phyloP scores from a whole-genome alignment of 208 protist genomes.

The Lotmaria passim region DNA sequence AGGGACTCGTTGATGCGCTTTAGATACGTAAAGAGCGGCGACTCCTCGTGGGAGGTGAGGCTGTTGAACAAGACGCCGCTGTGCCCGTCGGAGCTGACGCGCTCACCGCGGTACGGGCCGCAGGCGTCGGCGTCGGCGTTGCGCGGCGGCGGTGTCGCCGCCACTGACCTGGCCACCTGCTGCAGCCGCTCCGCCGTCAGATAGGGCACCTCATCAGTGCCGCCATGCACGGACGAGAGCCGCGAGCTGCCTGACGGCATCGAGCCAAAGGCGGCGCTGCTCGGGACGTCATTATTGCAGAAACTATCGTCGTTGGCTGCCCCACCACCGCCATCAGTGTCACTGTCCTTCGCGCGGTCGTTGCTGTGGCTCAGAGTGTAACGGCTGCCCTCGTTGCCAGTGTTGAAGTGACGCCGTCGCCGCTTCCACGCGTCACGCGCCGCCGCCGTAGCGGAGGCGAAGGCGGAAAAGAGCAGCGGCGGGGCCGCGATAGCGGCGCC shows the following conservation, averaged over 20 bases:
- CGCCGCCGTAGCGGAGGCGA: neutral
- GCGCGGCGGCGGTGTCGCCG: neutral
- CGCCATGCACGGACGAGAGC: slow-evolving; percentile 7
- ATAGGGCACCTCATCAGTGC: neutral
- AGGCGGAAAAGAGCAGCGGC: slow-evolving; percentile 17
- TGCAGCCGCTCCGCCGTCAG: slow-evolving; percentile 6
- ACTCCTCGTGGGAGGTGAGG: slow-evolving; percentile 16
- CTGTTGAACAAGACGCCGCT: slow-evolving; percentile 4
- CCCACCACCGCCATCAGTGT: neutral
- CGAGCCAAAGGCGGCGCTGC: slow-evolving; percentile 33
- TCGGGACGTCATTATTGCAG: neutral
- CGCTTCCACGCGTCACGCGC: slow-evolving; percentile 28
- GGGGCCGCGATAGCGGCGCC: slow-evolving; percentile 26
- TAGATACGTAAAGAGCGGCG: slow-evolving; percentile 24
- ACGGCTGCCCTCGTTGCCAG: slow-evolving; percentile 17
- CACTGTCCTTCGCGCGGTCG: neutral
- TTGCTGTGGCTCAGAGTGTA: slow-evolving; percentile 6
- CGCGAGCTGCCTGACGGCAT: slow-evolving; percentile 16
- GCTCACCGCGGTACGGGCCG: neutral
- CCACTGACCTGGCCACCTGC: neutral
- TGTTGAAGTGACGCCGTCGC: slow-evolving; percentile 16
- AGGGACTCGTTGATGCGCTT: slow-evolving; percentile 25
- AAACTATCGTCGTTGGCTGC: slow-evolving; percentile 4
- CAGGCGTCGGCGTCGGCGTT: neutral
- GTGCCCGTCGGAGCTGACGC: neutral